Evolutionary conservation across 345 rosid species (phyloP).

Genomic region (Arabidopsis arenosa): DNA sequence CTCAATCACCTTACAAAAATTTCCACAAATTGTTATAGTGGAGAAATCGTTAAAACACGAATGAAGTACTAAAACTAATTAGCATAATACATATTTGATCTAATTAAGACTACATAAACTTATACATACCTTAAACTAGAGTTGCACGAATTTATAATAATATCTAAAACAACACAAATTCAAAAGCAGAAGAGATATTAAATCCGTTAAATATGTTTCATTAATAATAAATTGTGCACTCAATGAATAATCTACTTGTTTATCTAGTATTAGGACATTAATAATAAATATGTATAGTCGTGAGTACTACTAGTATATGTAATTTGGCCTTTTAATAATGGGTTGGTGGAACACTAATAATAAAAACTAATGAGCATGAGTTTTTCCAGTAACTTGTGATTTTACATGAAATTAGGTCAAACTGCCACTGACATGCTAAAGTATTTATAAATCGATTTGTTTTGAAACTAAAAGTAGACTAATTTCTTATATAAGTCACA

Average conservation of each 20-base stretch:
- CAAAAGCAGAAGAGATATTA: neutral
- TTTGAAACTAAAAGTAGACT: too few species aligned
- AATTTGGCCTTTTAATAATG: neutral
- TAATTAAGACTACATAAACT: neutral
- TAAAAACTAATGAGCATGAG: neutral
- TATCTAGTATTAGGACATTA: too few species aligned
- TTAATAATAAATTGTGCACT: too few species aligned
- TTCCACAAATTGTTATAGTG: conserved; percentile 18
- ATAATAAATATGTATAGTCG: too few species aligned
- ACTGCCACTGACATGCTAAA: conserved; percentile 27
- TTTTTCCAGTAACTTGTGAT: neutral
- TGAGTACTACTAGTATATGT: too few species aligned
- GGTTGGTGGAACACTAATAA: conserved; percentile 33
- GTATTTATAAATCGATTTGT: neutral
- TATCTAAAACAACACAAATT: neutral
- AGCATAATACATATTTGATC: conserved; percentile 3
- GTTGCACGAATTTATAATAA: neutral
- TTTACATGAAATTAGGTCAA: conserved; percentile 8
- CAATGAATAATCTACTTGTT: too few species aligned
- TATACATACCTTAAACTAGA: neutral
- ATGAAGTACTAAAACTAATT: neutral
- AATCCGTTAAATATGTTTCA: too few species aligned
- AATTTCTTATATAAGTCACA: too few species aligned
- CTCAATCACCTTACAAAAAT: conserved; percentile 24
- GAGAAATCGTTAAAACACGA: neutral